Evolutionary conservation across 2,329 filamentous ascomycete species (phyloP).

Genomic region (Blumeriella jaapii): DNA sequence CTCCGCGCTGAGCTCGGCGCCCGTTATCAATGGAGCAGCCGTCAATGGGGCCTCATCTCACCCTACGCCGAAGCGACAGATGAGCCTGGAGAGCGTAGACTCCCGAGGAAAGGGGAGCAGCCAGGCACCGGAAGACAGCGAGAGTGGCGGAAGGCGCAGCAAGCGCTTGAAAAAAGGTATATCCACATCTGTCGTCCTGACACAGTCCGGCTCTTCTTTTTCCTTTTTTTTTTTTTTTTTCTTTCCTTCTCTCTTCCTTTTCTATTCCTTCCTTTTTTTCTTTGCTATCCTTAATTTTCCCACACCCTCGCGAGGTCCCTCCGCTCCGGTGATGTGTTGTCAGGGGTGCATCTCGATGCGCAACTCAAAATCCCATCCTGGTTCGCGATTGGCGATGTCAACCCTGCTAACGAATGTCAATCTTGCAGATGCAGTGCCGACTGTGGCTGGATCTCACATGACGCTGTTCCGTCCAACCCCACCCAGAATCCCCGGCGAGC

Average conservation of each 20-base stretch:
- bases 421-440: conserved; percentile 53
- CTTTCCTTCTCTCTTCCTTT: too few species aligned
- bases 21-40: too few species aligned
- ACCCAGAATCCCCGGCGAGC: conserved; percentile 49
- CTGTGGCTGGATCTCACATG: conserved; percentile 94
- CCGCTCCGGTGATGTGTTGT: conserved; percentile 8
- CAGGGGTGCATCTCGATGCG: conserved; percentile 16
- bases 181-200: conserved; percentile 23
- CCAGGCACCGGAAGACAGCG: conserved; percentile 34
- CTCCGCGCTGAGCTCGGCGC: conserved; percentile 40
- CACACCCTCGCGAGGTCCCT: too few species aligned
- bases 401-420: conserved; percentile 28
- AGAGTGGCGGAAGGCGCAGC: conserved; percentile 66
- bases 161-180: conserved; percentile 85
- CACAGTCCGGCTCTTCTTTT: too few species aligned
- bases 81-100: conserved; percentile 44
- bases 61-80: conserved; percentile 60
- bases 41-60: conserved; percentile 40
- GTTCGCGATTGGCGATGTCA: conserved; percentile 17
- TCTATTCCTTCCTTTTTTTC: too few species aligned
- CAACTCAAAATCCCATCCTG: conserved; percentile 5
- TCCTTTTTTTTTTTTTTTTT: too few species aligned
- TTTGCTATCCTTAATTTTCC: too few species aligned
- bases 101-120: conserved; percentile 23
- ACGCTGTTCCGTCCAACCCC: conserved; percentile 78